Conservation (phyloP, 257 asterid species). For the Lantana camara region DNA sequence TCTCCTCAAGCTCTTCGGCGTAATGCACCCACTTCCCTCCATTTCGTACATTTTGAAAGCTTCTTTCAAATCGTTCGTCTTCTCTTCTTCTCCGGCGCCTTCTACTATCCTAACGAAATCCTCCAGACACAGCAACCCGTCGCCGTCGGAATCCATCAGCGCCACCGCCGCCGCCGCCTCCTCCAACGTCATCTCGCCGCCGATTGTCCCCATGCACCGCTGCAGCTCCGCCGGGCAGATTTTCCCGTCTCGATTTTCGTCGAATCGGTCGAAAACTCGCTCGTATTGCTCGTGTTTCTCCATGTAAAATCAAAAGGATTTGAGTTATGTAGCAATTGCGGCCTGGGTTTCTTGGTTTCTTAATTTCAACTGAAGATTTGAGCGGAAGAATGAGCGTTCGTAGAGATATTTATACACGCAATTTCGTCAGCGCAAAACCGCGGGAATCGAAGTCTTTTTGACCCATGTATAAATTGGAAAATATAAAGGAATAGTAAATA, state of each 20-base stretch:
- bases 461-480: background rate
- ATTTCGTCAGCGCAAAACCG: background rate
- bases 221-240: conserved; percentile 41
- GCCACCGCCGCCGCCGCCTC: conserved; percentile 51
- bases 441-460: background rate
- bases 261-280: conserved; percentile 45
- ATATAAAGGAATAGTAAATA: background rate
- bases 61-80: conserved; percentile 41
- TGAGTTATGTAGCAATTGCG: background rate
- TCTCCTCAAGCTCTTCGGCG: conserved; percentile 57
- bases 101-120: conserved; percentile 54
- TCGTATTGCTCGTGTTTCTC: conserved; percentile 35
- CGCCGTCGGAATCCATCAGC: conserved; percentile 57
- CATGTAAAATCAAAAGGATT: conserved; percentile 22
- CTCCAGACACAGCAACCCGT: conserved; percentile 52
- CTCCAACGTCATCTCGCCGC: conserved; percentile 44
- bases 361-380: background rate
- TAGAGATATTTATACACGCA: background rate
- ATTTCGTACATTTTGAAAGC: conserved; percentile 57
- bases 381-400: background rate
- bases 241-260: conserved; percentile 47
- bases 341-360: background rate
- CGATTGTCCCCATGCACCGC: conserved; percentile 30
- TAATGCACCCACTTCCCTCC: conserved; percentile 63
- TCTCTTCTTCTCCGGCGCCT: conserved; percentile 53